These are phyloP conservation scores for Penicillium janthinellum DNA, from an alignment of 2,329 filamentous ascomycete species.

Conservation along the genomic window DNA sequence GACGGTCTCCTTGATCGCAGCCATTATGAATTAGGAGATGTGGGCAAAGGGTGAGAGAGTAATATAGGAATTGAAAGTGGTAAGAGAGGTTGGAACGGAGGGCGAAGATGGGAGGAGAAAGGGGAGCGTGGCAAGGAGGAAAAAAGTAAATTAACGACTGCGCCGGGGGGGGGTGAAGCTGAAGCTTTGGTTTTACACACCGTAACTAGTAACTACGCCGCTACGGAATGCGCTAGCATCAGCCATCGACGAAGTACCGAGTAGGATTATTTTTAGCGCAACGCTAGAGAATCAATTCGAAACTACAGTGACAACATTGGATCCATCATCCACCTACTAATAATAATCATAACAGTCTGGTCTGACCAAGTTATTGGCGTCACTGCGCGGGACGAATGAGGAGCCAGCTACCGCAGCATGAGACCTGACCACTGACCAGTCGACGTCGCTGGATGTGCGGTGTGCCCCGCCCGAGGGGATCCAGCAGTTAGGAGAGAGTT, in stretches of 20 bases:
- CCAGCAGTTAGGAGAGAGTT: background rate
- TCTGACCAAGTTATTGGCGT: background rate
- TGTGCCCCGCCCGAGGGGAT: slow-evolving; percentile 19
- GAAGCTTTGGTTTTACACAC: slow-evolving; percentile 20
- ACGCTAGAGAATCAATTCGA: slow-evolving; percentile 11
- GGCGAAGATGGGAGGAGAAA: background rate
- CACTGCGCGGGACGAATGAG: slow-evolving; percentile 7
- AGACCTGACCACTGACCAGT: slow-evolving; percentile 28
- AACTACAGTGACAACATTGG: background rate
- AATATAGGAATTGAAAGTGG: background rate
- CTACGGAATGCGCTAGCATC: slow-evolving; percentile 2
- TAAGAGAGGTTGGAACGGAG: background rate
- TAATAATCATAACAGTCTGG: background rate
- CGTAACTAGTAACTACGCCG: slow-evolving; percentile 21
- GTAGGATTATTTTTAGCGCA: slow-evolving; percentile 26
- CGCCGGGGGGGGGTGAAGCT: slow-evolving; percentile 32
- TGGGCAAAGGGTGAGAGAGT: background rate
- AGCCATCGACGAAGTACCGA: background rate
- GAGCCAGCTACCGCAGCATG: slow-evolving; percentile 12
- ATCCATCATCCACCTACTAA: background rate
- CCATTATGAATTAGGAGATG: slow-evolving; percentile 33
- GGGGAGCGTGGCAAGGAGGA: slow-evolving; percentile 1
- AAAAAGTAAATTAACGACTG: slow-evolving; percentile 22
- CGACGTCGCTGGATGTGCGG: background rate
- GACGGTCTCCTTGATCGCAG: slow-evolving; percentile 48